Evolutionary conservation across 352 stramenopile species (phyloP).

Genomic region (Pythium dissimile): DNA sequence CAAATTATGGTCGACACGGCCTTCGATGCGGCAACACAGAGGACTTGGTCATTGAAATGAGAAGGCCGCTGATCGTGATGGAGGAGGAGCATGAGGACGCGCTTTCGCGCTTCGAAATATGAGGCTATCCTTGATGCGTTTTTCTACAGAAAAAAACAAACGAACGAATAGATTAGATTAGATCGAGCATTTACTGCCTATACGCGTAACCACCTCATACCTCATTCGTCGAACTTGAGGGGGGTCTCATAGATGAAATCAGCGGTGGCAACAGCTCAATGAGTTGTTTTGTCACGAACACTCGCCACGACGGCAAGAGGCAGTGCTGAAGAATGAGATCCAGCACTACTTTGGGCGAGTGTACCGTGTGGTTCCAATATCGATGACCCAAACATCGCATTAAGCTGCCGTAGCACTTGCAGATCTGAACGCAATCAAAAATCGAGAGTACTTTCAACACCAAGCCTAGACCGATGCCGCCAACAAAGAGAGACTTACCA

Average conservation of each 20-base stretch:
- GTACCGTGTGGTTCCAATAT: conserved; percentile 83
- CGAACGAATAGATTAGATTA: neutral
- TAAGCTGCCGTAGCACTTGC: conserved; percentile 76
- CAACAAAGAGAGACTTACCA: conserved; percentile 66
- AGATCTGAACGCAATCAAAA: conserved; percentile 57
- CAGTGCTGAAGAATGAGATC: conserved; percentile 73
- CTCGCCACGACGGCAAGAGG: conserved; percentile 52
- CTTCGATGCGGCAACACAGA: conserved; percentile 45
- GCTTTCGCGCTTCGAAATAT: conserved; percentile 56
- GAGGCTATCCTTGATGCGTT: conserved; percentile 37
- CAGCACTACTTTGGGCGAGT: conserved; percentile 59
- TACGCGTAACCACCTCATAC: conserved; percentile 5
- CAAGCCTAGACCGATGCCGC: no score
- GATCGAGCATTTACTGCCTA: no score
- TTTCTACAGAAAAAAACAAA: neutral
- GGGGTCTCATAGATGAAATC: conserved; percentile 63
- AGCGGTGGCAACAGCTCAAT: conserved; percentile 68
- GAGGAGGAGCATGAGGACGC: conserved; percentile 64
- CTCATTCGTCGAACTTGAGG: conserved; percentile 43
- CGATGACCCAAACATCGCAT: conserved; percentile 70
- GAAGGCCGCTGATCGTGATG: conserved; percentile 33
- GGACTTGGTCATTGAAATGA: conserved; percentile 50
- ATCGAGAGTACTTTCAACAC: no score
- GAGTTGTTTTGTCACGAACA: conserved; percentile 81
- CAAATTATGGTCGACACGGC: conserved; percentile 69